A percentile compares a stretch with the other conserved stretches of the same genome.
Conservation (phyloP, 2,329 filamentous ascomycete genomes). For the Apiospora rasikravindrae region DNA sequence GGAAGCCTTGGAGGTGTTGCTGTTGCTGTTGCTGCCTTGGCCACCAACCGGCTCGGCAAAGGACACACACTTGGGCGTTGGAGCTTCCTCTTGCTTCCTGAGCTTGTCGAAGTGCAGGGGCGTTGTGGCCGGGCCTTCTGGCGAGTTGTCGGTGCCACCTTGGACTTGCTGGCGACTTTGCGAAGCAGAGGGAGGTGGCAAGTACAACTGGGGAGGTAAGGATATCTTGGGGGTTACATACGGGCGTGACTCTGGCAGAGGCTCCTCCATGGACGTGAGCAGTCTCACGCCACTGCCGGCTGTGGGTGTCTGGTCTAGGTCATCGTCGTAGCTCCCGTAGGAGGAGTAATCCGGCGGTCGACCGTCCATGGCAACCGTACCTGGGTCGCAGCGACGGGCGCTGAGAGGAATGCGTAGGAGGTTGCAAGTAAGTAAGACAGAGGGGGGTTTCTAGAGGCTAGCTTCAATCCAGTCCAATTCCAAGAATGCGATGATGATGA, state of each 20-base stretch:
- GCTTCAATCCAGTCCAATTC: neutral
- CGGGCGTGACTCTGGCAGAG: slow-evolving; percentile 52
- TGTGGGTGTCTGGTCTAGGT: slow-evolving; percentile 53
- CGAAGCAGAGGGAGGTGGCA: slow-evolving; percentile 34
- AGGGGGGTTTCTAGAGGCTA: neutral
- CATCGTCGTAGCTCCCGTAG: slow-evolving; percentile 54
- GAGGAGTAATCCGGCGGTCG: slow-evolving; percentile 20
- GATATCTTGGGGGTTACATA: slow-evolving; percentile 53
- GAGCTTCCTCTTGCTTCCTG: slow-evolving; percentile 45
- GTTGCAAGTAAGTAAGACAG: neutral
- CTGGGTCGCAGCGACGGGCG: neutral
- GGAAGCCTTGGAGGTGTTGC: slow-evolving; percentile 23
- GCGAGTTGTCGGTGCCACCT: slow-evolving; percentile 31
- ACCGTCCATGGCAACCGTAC: slow-evolving; percentile 18
- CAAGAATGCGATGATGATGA: too few species aligned
- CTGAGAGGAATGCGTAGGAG: neutral
- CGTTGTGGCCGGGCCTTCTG: slow-evolving; percentile 36
- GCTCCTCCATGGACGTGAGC: slow-evolving; percentile 67
- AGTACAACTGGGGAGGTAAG: slow-evolving; percentile 28
- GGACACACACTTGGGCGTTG: slow-evolving; percentile 31
- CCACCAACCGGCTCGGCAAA: slow-evolving; percentile 19
- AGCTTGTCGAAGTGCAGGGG: slow-evolving; percentile 43
- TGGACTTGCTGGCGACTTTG: slow-evolving; percentile 26
- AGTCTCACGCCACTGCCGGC: slow-evolving; percentile 61
- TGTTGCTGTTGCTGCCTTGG: neutral